Conservation (phyloP, 345 rosid genomes). For the Populus euphratica region DNA sequence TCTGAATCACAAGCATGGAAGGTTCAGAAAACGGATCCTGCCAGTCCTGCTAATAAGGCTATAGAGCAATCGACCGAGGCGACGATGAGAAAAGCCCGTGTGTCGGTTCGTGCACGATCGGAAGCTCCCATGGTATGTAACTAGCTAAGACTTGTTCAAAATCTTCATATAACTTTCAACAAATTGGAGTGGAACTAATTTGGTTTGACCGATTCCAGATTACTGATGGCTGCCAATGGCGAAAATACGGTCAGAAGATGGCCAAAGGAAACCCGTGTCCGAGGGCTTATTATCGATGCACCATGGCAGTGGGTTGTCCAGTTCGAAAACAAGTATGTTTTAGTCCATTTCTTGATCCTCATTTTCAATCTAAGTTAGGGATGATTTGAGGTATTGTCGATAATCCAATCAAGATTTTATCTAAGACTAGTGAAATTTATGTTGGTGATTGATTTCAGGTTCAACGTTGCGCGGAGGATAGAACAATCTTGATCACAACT, state of each 20-base stretch:
- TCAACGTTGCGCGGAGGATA: constrained; percentile 92
- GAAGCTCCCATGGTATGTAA: constrained; percentile 88
- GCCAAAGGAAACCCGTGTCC: constrained; percentile 99
- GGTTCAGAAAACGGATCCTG: constrained; percentile 39
- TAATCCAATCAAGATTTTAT: neutral
- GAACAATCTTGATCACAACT: constrained; percentile 77
- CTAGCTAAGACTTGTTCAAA: neutral
- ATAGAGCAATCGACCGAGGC: constrained; percentile 72
- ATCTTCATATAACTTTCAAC: neutral
- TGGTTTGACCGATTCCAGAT: constrained; percentile 32
- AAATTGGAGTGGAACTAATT: neutral
- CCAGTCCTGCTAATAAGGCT: neutral
- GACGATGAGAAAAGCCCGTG: constrained; percentile 95
- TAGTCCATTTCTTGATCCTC: too few species aligned
- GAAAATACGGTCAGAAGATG: constrained; percentile 99
- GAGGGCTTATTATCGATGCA: constrained; percentile 94
- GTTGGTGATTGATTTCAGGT: constrained; percentile 39
- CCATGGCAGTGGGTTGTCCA: constrained; percentile 89
- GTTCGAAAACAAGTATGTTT: constrained; percentile 86
- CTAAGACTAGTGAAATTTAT: neutral
- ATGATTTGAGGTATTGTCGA: too few species aligned
- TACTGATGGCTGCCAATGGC: constrained; percentile 92
- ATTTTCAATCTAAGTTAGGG: neutral
- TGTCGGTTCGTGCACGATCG: constrained; percentile 94
- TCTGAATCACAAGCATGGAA: constrained; percentile 67